Evolutionary conservation across 2,329 filamentous ascomycete species (phyloP), one percentile per base, ranked within the genome.

Genomic region (Aspergillus awamori): DNA sequence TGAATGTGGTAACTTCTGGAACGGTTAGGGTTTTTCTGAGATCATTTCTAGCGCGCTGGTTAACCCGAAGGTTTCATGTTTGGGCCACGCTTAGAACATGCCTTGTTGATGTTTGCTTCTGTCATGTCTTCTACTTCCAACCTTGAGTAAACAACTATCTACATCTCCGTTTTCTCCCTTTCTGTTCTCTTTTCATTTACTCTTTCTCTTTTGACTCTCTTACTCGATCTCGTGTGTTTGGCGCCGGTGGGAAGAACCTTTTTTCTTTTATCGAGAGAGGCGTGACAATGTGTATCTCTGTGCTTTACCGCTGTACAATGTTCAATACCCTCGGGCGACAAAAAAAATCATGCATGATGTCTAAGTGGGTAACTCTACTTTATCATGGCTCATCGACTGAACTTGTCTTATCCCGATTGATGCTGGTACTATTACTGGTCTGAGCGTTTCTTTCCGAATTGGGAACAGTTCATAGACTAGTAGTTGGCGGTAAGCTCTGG

Each of bases 321-420:
- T 68, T 74, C 66, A 70, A 74, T 74, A 75, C 72, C 72, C 72
- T 72, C 68, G 67, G 68, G 62, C 63, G 63, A 70, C 69, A 65
- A 65, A 64, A 65, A 64, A 65, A 62, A 63, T 68, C 59, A 61
- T 69, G 63, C 64, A 67, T 66, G 63, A 69, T 66, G 58, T 66
- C 61, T 60, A 59, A 63, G 61, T 53, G 58, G 63, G 62, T 62
- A 64, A 56, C 51, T 45, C 59, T 48, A 60, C 33, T 36, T 11
- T 58, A 60, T 65, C 62, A 56, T 57, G 49, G 43, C 8, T 49
- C 39, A 36, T 38, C 17, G 33, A 28, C 28, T 17, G 20, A 30
- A 26, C 3, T 10, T n/a, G 30, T 6, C 20, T 20, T 20, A 20
- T 2, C 20, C 24, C n/a, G 26, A 20, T 10, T 11, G 33, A 36